Evolutionary conservation across 2,329 filamentous ascomycete genomes (phyloP).

Genomic region (Penicillium sp.): DNA sequence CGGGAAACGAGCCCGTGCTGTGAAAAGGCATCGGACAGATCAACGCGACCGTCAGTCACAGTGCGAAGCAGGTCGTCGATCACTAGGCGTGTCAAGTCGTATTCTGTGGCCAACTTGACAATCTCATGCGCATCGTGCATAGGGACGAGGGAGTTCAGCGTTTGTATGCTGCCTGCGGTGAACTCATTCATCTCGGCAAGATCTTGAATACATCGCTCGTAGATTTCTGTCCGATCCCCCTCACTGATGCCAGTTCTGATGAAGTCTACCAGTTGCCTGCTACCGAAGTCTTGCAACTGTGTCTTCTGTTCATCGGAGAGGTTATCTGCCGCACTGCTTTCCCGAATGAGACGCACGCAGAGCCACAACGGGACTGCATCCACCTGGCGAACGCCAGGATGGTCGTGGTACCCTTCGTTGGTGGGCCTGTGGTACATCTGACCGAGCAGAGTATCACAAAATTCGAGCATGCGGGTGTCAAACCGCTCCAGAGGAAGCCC

Average conservation of each 20-base stretch:
- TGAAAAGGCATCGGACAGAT: slow-evolving; percentile 37
- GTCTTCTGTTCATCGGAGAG: slow-evolving; percentile 54
- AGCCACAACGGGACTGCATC: slow-evolving; percentile 49
- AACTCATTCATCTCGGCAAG: slow-evolving; percentile 59
- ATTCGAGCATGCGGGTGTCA: slow-evolving; percentile 56
- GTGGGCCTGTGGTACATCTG: slow-evolving; percentile 45
- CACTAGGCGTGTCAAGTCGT: slow-evolving; percentile 57
- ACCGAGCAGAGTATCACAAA: slow-evolving; percentile 56
- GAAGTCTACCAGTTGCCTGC: slow-evolving; percentile 57
- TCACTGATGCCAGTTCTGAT: slow-evolving; percentile 52
- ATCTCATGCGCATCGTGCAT: slow-evolving; percentile 49
- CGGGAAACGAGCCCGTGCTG: slow-evolving; percentile 49
- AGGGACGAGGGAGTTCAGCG: slow-evolving; percentile 47
- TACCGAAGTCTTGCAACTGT: slow-evolving; percentile 61
- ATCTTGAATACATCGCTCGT: slow-evolving; percentile 62
- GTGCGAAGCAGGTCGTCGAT: slow-evolving; percentile 61
- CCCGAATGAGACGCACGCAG: slow-evolving; percentile 64
- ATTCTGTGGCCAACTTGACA: slow-evolving; percentile 54
- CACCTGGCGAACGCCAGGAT: slow-evolving; percentile 25
- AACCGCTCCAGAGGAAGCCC: slow-evolving; percentile 60
- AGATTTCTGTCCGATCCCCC: slow-evolving; percentile 58
- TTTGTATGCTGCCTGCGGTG: slow-evolving; percentile 68
- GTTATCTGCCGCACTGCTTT: slow-evolving; percentile 57
- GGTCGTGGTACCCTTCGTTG: slow-evolving; percentile 25
- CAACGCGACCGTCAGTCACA: slow-evolving; percentile 40